Evolutionary conservation across 2,329 filamentous ascomycete species (phyloP).

Genomic region (Curvularia lunata): DNA sequence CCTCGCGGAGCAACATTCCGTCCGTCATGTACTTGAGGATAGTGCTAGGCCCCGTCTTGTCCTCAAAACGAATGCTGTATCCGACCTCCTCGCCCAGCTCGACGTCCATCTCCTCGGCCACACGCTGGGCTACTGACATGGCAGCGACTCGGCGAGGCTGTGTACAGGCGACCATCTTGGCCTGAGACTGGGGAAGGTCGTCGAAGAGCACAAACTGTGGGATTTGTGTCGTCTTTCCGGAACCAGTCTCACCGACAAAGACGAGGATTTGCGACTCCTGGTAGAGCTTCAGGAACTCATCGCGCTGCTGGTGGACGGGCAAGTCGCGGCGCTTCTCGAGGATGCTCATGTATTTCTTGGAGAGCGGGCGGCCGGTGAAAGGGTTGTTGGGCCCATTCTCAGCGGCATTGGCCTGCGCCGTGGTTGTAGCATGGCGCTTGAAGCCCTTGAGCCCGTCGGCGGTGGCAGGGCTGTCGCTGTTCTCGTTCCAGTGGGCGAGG

Average conservation of each 20-base stretch:
- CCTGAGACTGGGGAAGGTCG: slow-evolving; percentile 83
- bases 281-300: slow-evolving; percentile 93
- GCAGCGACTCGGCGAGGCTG: slow-evolving; percentile 96
- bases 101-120: slow-evolving; percentile 93
- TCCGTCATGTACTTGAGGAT: slow-evolving; percentile 99
- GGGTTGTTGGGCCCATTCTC: slow-evolving; percentile 86
- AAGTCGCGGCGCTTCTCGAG: slow-evolving; percentile 81
- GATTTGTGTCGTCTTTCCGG: slow-evolving; percentile 98
- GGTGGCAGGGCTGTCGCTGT: slow-evolving; percentile 45
- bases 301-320: slow-evolving; percentile 89
- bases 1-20: slow-evolving; percentile 95
- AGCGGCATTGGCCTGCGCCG: slow-evolving; percentile 71
- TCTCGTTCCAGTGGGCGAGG: slow-evolving; percentile 83
- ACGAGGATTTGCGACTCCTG: slow-evolving; percentile 95
- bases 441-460: slow-evolving; percentile 64
- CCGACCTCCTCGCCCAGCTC: slow-evolving; percentile 90
- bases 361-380: slow-evolving; percentile 80
- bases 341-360: slow-evolving; percentile 87
- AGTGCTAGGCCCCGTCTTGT: slow-evolving; percentile 84
- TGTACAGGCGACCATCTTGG: slow-evolving; percentile 95
- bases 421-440: slow-evolving; percentile 80
- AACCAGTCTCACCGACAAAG: slow-evolving; percentile 98
- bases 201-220: slow-evolving; percentile 98
- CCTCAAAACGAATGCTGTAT: slow-evolving; percentile 97
- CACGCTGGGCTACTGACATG: slow-evolving; percentile 97